phyloP scores from a whole-genome alignment of 805 yeast genomes.

The Suhomyces vadensis region DNA sequence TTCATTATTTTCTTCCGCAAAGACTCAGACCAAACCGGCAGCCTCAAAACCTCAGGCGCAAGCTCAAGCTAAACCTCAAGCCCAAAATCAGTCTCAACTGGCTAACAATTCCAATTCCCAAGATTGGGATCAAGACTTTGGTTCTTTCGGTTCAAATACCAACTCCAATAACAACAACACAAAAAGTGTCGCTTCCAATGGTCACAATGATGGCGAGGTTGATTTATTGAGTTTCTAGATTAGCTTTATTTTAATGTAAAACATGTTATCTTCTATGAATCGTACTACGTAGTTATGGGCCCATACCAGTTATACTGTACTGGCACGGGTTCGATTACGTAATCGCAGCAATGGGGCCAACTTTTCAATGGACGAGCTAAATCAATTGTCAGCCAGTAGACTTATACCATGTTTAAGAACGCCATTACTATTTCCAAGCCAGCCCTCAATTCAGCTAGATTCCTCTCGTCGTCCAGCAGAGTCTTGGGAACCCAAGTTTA shows the following conservation, averaged over 20 bases:
- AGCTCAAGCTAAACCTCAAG: constrained; percentile 11
- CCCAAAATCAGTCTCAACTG: neutral
- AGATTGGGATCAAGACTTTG: constrained; percentile 32
- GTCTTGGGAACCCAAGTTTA: constrained; percentile 54
- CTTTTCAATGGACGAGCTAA: constrained; percentile 1
- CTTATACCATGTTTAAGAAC: constrained; percentile 22
- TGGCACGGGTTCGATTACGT: constrained; percentile 2
- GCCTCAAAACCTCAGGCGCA: constrained; percentile 7
- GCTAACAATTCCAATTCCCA: constrained; percentile 14
- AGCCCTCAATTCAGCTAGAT: constrained; percentile 36
- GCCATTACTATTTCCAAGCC: constrained; percentile 20
- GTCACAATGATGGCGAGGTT: constrained; percentile 38
- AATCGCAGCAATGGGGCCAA: neutral
- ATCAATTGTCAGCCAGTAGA: no score
- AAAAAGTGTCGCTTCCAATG: constrained; percentile 11
- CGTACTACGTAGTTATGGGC: no score
- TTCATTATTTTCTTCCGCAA: constrained; percentile 66
- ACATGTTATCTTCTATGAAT: neutral
- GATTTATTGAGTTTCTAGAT: constrained; percentile 50
- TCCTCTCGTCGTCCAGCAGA: constrained; percentile 50
- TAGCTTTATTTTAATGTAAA: neutral
- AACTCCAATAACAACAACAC: constrained; percentile 11
- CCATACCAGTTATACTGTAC: no score
- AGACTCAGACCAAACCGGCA: constrained; percentile 40
- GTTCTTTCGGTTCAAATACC: constrained; percentile 31